Evolutionary conservation across 2,329 filamentous ascomycete genomes (phyloP).

Genomic region (Cucurbitaria berberidis): DNA sequence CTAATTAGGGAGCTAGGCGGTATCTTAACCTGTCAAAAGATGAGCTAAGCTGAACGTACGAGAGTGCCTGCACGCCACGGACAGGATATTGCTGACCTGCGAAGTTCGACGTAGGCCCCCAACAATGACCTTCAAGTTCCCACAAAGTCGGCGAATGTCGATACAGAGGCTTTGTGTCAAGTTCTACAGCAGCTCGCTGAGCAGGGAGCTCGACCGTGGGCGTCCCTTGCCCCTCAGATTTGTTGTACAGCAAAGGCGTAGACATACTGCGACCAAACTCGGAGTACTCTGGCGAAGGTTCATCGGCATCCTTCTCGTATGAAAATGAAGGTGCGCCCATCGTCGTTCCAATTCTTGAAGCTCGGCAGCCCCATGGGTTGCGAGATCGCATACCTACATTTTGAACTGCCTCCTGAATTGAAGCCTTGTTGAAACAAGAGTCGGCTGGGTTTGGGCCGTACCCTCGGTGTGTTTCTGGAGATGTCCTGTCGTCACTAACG

Average conservation of each 20-base stretch:
- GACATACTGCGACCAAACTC: not conserved
- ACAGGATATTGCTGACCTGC: not conserved
- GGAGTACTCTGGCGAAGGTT: not conserved
- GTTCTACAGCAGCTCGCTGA: not conserved
- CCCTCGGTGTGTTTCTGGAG: not conserved
- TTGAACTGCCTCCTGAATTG: too few species aligned
- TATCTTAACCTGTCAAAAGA: constrained; percentile 8
- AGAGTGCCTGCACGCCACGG: not conserved
- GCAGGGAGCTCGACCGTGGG: not conserved
- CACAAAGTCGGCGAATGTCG: constrained; percentile 4
- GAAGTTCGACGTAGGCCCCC: not conserved
- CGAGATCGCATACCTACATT: too few species aligned
- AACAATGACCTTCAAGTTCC: constrained; percentile 5
- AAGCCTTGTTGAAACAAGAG: too few species aligned
- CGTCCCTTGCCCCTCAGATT: not conserved
- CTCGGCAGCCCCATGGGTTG: too few species aligned
- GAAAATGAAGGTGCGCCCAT: too few species aligned
- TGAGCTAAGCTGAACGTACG: constrained; percentile 4
- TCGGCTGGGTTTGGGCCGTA: not conserved
- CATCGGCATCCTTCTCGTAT: not conserved
- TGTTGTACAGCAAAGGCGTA: not conserved
- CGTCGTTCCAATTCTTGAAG: too few species aligned
- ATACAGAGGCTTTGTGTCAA: not conserved
- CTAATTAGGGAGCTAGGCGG: not conserved
- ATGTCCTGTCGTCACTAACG: not conserved